These are phyloP conservation scores for Plasmodium gaboni DNA, from an alignment of 169 alveolate species.

Conservation along the genomic window DNA sequence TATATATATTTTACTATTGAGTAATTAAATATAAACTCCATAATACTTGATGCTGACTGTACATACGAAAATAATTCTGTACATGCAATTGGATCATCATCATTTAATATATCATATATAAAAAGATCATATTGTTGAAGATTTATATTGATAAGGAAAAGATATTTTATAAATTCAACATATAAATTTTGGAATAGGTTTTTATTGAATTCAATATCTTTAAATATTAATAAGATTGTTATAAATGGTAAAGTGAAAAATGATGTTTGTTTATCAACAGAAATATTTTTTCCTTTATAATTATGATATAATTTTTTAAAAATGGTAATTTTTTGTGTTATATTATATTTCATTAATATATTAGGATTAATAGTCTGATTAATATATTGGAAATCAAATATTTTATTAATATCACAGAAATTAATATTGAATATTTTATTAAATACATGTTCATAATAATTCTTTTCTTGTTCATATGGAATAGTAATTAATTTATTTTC, in stretches of 20 bases:
- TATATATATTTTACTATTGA: slow-evolving; percentile 36
- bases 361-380: slow-evolving; percentile 25
- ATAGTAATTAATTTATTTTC: slow-evolving; percentile 61
- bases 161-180: slow-evolving; percentile 46
- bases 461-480: slow-evolving; percentile 34
- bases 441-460: slow-evolving; percentile 31
- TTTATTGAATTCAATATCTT: slow-evolving; percentile 37
- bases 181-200: slow-evolving; percentile 32
- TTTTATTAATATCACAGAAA: neutral
- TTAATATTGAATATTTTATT: slow-evolving; percentile 18
- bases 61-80: slow-evolving; percentile 37
- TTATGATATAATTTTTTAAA: slow-evolving; percentile 40
- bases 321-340: slow-evolving; percentile 20
- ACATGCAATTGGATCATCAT: slow-evolving; percentile 39
- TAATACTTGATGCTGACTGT: slow-evolving; percentile 10
- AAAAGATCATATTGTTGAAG: slow-evolving; percentile 13
- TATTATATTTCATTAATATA: slow-evolving; percentile 13
- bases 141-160: slow-evolving; percentile 45
- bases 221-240: slow-evolving; percentile 41
- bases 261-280: neutral
- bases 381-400: slow-evolving; percentile 30
- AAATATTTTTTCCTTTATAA: neutral
- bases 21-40: slow-evolving; percentile 43
- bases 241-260: slow-evolving; percentile 39
- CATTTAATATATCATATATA: slow-evolving; percentile 48